phyloP scores from a whole-genome alignment of 371 early-diverging fungal species.

The Zopfochytrium polystomum region DNA sequence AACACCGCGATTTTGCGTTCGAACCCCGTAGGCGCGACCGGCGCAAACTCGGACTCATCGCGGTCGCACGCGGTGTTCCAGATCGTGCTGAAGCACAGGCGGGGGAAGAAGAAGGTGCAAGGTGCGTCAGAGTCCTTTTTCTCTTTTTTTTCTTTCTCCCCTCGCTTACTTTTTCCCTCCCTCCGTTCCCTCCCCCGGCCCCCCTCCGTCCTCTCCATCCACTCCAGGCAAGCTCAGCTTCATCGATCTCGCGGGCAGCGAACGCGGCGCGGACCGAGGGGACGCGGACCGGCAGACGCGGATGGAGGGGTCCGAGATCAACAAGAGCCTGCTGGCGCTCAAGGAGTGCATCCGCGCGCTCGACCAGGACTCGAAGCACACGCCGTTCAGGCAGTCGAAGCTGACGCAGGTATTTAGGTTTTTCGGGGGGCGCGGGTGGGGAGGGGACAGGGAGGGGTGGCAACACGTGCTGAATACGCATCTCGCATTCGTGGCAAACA shows the following conservation, averaged over 20 bases:
- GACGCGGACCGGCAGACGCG: conserved; percentile 85
- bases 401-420: conserved; percentile 74
- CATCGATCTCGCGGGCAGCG: conserved; percentile 98
- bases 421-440: conserved; percentile 1
- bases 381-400: conserved; percentile 96
- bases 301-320: conserved; percentile 98
- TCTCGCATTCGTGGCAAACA: background rate
- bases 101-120: conserved; percentile 53
- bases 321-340: conserved; percentile 93
- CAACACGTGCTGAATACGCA: too few relatives aligned
- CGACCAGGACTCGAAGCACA: conserved; percentile 88
- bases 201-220: conserved; percentile 3
- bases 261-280: conserved; percentile 97
- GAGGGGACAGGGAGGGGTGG: too few relatives aligned
- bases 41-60: conserved; percentile 94
- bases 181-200: background rate
- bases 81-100: conserved; percentile 75
- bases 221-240: conserved; percentile 84
- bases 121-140: conserved; percentile 9
- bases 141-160: too few relatives aligned
- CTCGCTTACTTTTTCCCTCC: conserved; percentile 14
- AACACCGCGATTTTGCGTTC: background rate
- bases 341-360: conserved; percentile 98
- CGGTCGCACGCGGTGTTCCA: conserved; percentile 98
- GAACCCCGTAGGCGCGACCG: conserved; percentile 71